These are phyloP conservation scores for Cystoderma amianthinum DNA, from an alignment of 768 basidiomycete genomes.

Conservation along the genomic window DNA sequence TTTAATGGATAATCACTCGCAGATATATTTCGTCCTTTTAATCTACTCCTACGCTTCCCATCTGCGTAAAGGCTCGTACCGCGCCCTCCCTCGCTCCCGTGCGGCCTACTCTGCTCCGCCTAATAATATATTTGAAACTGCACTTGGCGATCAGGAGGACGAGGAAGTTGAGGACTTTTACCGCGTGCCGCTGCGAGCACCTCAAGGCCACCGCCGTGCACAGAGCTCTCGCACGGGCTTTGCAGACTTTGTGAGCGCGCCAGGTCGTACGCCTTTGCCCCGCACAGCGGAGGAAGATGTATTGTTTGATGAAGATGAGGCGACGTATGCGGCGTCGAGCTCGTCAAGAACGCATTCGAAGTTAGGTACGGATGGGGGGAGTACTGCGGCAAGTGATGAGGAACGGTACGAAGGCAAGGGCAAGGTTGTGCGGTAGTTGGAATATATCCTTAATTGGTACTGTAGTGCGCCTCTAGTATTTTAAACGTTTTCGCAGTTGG, in stretches of 20 bases:
- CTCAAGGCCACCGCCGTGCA: slow-evolving; percentile 26
- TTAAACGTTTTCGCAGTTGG: slow-evolving; percentile 4
- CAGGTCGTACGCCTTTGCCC: slow-evolving; percentile 26
- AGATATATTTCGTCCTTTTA: slow-evolving; percentile 89
- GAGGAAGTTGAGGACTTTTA: slow-evolving; percentile 66
- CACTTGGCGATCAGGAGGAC: slow-evolving; percentile 46
- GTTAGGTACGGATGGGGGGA: slow-evolving; percentile 34
- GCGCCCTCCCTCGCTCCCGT: slow-evolving; percentile 61
- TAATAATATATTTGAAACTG: slow-evolving; percentile 26
- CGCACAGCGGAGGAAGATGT: slow-evolving; percentile 42
- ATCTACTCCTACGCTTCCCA: slow-evolving; percentile 93
- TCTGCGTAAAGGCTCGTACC: slow-evolving; percentile 87
- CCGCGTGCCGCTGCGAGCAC: slow-evolving; percentile 50
- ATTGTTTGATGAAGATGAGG: slow-evolving; percentile 57
- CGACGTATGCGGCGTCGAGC: slow-evolving; percentile 31
- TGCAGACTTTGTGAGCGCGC: slow-evolving; percentile 58
- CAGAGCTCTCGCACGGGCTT: slow-evolving; percentile 42
- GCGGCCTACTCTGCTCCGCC: slow-evolving; percentile 22
- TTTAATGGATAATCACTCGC: slow-evolving; percentile 6
- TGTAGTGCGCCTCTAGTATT: no score
- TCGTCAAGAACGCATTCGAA: slow-evolving; percentile 37
- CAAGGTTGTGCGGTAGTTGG: no score
- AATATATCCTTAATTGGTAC: no score
- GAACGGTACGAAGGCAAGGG: slow-evolving; percentile 21
- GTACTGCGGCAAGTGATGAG: slow-evolving; percentile 28